A percentile compares a stretch with the other conserved stretches of the same genome.
Evolutionary conservation across 768 basidiomycete species (phyloP).

Genomic region (Flagelloscypha sp.): DNA sequence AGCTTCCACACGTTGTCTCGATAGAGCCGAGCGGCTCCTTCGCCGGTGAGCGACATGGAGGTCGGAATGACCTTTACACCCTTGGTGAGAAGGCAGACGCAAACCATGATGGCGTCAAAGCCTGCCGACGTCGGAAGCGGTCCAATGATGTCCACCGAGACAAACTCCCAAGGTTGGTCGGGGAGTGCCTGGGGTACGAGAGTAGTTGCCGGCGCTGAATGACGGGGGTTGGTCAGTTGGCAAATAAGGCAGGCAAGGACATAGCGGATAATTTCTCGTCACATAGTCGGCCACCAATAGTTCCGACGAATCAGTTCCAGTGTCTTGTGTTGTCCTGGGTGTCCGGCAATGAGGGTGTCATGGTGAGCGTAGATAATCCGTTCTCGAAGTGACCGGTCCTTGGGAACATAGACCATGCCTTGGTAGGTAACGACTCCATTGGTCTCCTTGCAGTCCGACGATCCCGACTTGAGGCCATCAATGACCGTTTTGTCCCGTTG

Average conservation of each 20-base stretch:
- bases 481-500: too few species aligned
- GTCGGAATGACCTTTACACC: conserved; percentile 13
- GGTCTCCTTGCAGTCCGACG: too few species aligned
- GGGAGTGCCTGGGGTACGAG: too few species aligned
- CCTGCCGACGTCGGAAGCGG: too few species aligned
- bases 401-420: conserved; percentile 13
- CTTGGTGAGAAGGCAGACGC: conserved; percentile 19
- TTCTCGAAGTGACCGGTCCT: conserved; percentile 7
- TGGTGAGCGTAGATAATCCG: conserved; percentile 16
- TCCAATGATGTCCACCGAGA: too few species aligned
- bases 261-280: conserved; percentile 12
- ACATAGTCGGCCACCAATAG: conserved; percentile 18
- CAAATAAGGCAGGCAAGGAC: conserved; percentile 24
- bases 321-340: conserved; percentile 25
- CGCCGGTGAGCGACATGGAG: conserved; percentile 11
- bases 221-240: conserved; percentile 22
- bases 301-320: conserved; percentile 18
- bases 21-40: conserved; percentile 13
- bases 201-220: conserved; percentile 15
- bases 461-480: too few species aligned
- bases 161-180: too few species aligned
- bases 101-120: conserved; percentile 14
- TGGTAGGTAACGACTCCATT: conserved; percentile 17
- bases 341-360: conserved; percentile 20
- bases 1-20: conserved; percentile 16